phyloP scores from a whole-genome alignment of 106 monocot species.

The Platanthera guangdongensis region DNA sequence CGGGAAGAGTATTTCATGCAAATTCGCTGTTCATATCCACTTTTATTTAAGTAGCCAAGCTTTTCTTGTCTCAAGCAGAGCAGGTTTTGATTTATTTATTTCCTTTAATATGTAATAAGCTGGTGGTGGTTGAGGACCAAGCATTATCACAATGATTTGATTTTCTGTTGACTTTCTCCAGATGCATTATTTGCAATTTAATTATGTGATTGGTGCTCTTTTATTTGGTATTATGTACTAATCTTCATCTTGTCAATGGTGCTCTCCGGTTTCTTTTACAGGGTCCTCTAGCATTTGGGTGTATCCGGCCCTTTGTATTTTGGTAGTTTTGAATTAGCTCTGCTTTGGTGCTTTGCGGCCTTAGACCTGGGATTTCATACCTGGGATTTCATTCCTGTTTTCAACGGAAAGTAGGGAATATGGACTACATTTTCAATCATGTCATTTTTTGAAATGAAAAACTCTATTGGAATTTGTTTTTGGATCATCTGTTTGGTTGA shows the following conservation, averaged over 20 bases:
- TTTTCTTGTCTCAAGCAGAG: neutral
- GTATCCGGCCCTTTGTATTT: neutral
- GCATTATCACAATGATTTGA: neutral
- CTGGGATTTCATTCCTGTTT: neutral
- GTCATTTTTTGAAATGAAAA: neutral
- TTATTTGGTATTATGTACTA: neutral
- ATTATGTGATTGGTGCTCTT: neutral
- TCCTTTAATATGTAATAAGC: neutral
- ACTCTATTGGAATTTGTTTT: neutral
- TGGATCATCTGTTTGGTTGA: neutral
- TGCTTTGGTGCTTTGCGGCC: neutral
- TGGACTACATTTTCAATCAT: neutral
- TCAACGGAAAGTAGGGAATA: neutral
- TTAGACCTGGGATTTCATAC: neutral
- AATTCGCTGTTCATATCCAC: neutral
- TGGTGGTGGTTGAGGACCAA: neutral
- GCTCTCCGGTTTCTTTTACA: neutral
- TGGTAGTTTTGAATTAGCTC: neutral
- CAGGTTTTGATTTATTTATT: slow-evolving; percentile 4
- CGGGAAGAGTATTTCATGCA: neutral
- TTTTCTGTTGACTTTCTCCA: neutral
- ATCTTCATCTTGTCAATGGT: neutral
- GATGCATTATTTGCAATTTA: neutral
- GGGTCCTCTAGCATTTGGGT: neutral
- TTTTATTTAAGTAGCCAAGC: neutral